Evolutionary conservation across 129 eudicot genomes (phyloP).

Genomic region (Flaveria bidentis): DNA sequence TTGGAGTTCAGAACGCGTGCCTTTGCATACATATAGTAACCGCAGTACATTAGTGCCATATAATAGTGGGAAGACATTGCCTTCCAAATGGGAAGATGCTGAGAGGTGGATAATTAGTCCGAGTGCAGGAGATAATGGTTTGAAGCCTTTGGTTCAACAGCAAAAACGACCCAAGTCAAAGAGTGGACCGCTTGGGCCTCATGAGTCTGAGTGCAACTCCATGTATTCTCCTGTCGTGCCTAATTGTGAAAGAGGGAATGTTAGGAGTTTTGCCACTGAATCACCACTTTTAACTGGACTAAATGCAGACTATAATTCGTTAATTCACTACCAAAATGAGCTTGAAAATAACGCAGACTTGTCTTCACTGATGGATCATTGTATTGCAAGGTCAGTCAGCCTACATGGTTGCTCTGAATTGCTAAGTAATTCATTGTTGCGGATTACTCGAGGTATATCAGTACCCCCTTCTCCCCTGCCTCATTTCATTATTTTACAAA

Average conservation of each 20-base stretch:
- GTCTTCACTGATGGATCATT: constrained; percentile 49
- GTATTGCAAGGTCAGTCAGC: constrained; percentile 73
- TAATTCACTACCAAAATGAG: constrained; percentile 34
- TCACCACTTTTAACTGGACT: constrained; percentile 58
- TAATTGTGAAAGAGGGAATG: constrained; percentile 49
- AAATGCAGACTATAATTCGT: constrained; percentile 36
- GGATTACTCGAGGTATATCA: constrained; percentile 48
- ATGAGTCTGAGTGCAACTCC: constrained; percentile 56
- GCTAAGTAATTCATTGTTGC: constrained; percentile 46
- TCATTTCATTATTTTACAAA: constrained; percentile 8
- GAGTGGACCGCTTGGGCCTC: constrained; percentile 94
- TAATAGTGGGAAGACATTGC: constrained; percentile 67
- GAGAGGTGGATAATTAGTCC: constrained; percentile 97
- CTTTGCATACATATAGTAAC: constrained; percentile 46
- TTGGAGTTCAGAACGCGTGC: constrained; percentile 89
- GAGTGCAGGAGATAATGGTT: constrained; percentile 47
- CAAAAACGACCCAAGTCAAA: constrained; percentile 72
- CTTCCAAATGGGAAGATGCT: constrained; percentile 98
- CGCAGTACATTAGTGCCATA: constrained; percentile 54
- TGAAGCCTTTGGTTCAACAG: constrained; percentile 51
- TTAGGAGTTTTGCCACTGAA: constrained; percentile 38
- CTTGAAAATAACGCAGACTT: constrained; percentile 35
- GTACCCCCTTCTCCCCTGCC: not conserved
- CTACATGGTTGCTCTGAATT: constrained; percentile 77
- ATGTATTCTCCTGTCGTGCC: constrained; percentile 66